A percentile compares a stretch with the other conserved stretches of the same genome.
Conservation (phyloP, 768 basidiomycete species). For the Amanita exitialis region DNA sequence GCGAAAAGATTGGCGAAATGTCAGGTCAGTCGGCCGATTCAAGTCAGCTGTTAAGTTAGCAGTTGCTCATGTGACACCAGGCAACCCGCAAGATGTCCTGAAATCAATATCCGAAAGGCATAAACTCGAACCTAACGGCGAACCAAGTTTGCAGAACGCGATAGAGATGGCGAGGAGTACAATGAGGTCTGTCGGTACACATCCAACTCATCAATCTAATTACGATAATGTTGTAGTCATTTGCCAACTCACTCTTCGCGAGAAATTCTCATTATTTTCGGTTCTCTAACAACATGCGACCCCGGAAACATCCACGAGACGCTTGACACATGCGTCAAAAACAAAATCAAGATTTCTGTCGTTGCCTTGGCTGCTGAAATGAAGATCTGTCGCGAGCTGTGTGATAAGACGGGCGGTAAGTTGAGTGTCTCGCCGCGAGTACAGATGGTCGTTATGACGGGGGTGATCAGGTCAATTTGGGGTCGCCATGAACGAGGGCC, state of each 20-base stretch:
- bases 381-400: conserved; percentile 92
- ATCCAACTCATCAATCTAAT: not conserved
- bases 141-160: conserved; percentile 94
- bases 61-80: conserved; percentile 25
- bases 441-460: conserved; percentile 7
- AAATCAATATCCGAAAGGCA: conserved; percentile 77
- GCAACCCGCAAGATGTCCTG: conserved; percentile 95
- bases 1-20: conserved; percentile 87
- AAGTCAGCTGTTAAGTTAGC: not conserved
- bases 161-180: conserved; percentile 94
- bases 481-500: conserved; percentile 97
- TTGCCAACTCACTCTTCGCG: conserved; percentile 96
- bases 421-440: conserved; percentile 4
- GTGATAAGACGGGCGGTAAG: conserved; percentile 86
- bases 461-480: conserved; percentile 64
- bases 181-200: conserved; percentile 58
- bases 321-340: conserved; percentile 72
- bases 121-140: conserved; percentile 82
- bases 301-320: conserved; percentile 96
- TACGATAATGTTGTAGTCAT: conserved; percentile 45
- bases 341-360: conserved; percentile 84
- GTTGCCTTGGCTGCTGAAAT: conserved; percentile 96
- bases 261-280: conserved; percentile 90
- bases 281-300: conserved; percentile 93
- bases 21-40: conserved; percentile 50